Evolutionary conservation across 148 eudicot species (phyloP).

Genomic region (Nepenthes gracilis): DNA sequence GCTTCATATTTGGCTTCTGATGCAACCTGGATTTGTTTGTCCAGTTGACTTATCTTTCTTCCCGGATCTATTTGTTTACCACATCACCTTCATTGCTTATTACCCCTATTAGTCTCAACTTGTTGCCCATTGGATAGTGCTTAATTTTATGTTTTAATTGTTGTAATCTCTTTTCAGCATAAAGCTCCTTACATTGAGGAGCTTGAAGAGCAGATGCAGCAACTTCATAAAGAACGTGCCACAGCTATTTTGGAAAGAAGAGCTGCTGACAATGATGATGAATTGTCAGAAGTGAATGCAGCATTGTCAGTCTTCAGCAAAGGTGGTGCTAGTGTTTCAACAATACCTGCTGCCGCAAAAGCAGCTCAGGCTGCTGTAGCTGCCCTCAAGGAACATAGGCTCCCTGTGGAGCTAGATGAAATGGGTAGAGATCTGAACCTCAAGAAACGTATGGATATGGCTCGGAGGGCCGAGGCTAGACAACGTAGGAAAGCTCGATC

Average conservation of each 20-base stretch:
- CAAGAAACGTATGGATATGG: slow-evolving; percentile 68
- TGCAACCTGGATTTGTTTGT: too few relatives aligned
- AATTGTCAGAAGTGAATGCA: slow-evolving; percentile 66
- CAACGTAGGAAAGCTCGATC: slow-evolving; percentile 46
- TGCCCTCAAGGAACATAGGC: slow-evolving; percentile 34
- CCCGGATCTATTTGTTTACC: too few relatives aligned
- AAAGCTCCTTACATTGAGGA: slow-evolving; percentile 95
- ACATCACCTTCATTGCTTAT: too few relatives aligned
- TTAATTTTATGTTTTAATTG: neutral
- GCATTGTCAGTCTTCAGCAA: slow-evolving; percentile 50
- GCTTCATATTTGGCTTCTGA: too few relatives aligned
- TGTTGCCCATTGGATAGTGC: too few relatives aligned
- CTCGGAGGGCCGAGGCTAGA: slow-evolving; percentile 65
- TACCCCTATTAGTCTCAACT: too few relatives aligned
- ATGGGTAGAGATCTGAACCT: slow-evolving; percentile 75
- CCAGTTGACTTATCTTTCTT: too few relatives aligned
- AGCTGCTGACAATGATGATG: slow-evolving; percentile 73
- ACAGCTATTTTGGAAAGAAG: slow-evolving; percentile 58
- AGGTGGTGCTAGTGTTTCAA: slow-evolving; percentile 34
- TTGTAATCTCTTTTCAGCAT: slow-evolving; percentile 38
- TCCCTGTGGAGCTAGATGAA: slow-evolving; percentile 72
- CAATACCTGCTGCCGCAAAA: slow-evolving; percentile 47
- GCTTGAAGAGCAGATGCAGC: slow-evolving; percentile 87
- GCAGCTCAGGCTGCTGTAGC: slow-evolving; percentile 70
- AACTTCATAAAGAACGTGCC: slow-evolving; percentile 84